A percentile compares a stretch with the other conserved stretches of the same genome.
These are phyloP conservation scores for Fusarium penzigii DNA, from an alignment of 2,329 filamentous ascomycete genomes.

Conservation along the genomic window DNA sequence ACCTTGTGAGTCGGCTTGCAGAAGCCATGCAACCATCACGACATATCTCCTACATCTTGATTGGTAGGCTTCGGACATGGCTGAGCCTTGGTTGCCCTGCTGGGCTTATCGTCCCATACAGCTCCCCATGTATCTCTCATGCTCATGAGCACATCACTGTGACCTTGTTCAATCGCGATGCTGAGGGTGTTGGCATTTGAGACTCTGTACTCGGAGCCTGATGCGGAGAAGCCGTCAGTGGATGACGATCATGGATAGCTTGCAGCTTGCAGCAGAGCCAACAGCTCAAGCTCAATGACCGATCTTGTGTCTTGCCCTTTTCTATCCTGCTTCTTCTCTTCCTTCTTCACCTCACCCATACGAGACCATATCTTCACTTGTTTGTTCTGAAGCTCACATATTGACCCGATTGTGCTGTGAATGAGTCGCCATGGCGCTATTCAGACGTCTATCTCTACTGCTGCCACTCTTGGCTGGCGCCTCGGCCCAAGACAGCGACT, in stretches of 20 bases:
- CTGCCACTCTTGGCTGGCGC: slow-evolving; percentile 22
- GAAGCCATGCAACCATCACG: slow-evolving; percentile 17
- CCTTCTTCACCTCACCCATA: slow-evolving; percentile 9
- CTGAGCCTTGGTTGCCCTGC: slow-evolving; percentile 12
- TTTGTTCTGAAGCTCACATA: too few relatives aligned
- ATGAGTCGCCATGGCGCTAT: slow-evolving; percentile 19
- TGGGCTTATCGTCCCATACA: slow-evolving; percentile 17
- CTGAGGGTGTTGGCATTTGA: slow-evolving; percentile 14
- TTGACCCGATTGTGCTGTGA: too few relatives aligned
- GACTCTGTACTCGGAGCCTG: slow-evolving; percentile 15
- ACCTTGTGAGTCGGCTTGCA: slow-evolving; percentile 20
- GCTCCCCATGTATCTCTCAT: not conserved
- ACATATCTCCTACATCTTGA: slow-evolving; percentile 1
- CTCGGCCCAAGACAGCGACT: slow-evolving; percentile 33
- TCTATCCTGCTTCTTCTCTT: slow-evolving; percentile 4
- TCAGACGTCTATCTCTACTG: slow-evolving; percentile 12
- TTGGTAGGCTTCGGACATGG: slow-evolving; percentile 16
- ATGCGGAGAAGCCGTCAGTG: slow-evolving; percentile 10
- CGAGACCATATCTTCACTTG: not conserved
- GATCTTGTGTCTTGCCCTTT: slow-evolving; percentile 4
- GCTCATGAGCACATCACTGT: slow-evolving; percentile 16
- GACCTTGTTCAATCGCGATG: slow-evolving; percentile 14
- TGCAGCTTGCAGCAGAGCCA: not conserved
- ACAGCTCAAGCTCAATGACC: slow-evolving; percentile 13
- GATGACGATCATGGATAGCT: slow-evolving; percentile 19